Percentiles rank a stretch among this genome's conserved stretches.
Evolutionary conservation across 768 basidiomycete genomes (phyloP).

Genomic region (Tricholoma sp.): DNA sequence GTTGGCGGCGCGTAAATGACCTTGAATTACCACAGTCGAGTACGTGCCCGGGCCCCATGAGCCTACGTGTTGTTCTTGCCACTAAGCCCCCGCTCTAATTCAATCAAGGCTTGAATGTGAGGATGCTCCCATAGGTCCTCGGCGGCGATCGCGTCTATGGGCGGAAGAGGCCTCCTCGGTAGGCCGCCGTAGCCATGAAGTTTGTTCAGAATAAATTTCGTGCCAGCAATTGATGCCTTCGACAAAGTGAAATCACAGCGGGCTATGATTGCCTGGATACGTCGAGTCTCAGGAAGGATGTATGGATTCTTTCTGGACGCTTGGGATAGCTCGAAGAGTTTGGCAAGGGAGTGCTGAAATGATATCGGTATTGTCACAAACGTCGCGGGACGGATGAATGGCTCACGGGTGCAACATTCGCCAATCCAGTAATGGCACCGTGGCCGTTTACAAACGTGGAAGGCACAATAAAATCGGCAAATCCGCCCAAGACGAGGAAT

Average conservation of each 20-base stretch:
- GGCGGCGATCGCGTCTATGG: constrained; percentile 51
- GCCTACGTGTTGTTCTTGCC: constrained; percentile 30
- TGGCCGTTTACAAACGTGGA: constrained; percentile 69
- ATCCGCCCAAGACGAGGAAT: constrained; percentile 86
- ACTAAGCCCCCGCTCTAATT: constrained; percentile 53
- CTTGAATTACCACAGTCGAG: too few relatives aligned
- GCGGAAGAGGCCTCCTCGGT: constrained; percentile 74
- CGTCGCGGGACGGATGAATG: constrained; percentile 4
- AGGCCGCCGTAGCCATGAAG: constrained; percentile 76
- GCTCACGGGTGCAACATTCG: constrained; percentile 72
- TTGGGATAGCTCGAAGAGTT: constrained; percentile 59
- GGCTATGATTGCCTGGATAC: constrained; percentile 75
- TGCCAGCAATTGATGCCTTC: constrained; percentile 72
- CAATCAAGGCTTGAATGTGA: constrained; percentile 64
- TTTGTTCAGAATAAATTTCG: constrained; percentile 74
- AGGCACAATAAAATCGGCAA: constrained; percentile 75
- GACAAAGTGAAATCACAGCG: constrained; percentile 78
- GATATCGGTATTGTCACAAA: too few relatives aligned
- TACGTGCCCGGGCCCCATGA: background rate
- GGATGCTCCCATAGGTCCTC: constrained; percentile 67
- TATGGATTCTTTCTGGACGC: constrained; percentile 49
- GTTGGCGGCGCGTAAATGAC: background rate
- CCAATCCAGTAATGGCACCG: constrained; percentile 89
- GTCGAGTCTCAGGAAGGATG: constrained; percentile 62
- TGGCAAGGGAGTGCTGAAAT: constrained; percentile 49